Conservation (phyloP, 73 alveolate species). For the Diophrys sp. region DNA sequence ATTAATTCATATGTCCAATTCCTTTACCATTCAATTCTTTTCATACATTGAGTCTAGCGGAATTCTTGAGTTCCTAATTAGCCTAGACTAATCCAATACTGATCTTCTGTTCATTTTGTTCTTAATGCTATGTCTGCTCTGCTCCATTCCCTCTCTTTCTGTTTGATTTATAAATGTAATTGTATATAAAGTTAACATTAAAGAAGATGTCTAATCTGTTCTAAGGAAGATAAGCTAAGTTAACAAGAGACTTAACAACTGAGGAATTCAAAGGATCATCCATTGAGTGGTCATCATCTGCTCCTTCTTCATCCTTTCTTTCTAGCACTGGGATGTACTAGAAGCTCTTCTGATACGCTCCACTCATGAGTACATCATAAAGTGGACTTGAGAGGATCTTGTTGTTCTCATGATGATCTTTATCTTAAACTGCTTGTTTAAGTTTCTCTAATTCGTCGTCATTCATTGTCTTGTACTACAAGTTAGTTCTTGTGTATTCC, state of each 20-base stretch:
- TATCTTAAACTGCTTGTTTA: too few species aligned
- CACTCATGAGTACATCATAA: neutral
- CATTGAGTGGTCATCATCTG: neutral
- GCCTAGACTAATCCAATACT: too few species aligned
- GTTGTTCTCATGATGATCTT: neutral
- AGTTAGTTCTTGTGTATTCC: neutral
- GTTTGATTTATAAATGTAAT: too few species aligned
- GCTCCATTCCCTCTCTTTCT: too few species aligned
- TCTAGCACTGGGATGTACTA: neutral
- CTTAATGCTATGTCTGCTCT: too few species aligned
- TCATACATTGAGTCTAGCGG: too few species aligned
- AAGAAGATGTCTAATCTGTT: neutral
- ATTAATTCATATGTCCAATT: too few species aligned
- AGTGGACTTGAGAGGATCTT: neutral
- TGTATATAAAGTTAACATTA: neutral
- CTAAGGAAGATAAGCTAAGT: neutral
- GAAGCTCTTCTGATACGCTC: neutral
- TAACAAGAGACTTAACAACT: neutral
- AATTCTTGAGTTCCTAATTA: too few species aligned
- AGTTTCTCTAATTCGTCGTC: neutral
- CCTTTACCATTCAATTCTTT: too few species aligned
- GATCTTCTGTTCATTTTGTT: too few species aligned
- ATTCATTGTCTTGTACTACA: neutral
- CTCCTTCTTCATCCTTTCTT: neutral
- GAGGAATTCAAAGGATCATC: neutral